phyloP scores from a whole-genome alignment of 768 basidiomycete species.

The Leccinum pellstonianum region DNA sequence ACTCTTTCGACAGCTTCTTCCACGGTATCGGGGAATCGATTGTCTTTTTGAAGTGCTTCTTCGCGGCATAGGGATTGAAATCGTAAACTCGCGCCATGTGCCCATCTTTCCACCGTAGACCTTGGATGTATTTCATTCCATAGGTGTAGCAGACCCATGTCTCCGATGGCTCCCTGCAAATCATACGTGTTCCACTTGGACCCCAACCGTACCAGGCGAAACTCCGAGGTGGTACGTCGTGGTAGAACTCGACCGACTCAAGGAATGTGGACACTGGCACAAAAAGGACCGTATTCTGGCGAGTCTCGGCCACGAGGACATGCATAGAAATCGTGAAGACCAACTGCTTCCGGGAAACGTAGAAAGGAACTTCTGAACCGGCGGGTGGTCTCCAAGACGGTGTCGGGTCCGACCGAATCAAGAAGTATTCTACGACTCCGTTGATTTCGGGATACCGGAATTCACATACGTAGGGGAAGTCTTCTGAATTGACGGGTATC shows the following conservation, averaged over 20 bases:
- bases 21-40: constrained; percentile 10
- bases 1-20: constrained; percentile 18
- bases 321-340: constrained; percentile 33
- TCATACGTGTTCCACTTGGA: constrained; percentile 29
- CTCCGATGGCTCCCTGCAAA: constrained; percentile 27
- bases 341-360: constrained; percentile 26
- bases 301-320: constrained; percentile 3
- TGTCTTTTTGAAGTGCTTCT: constrained; percentile 13
- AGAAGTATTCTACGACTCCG: constrained; percentile 18
- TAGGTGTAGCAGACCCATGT: constrained; percentile 38
- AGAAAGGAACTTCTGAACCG: constrained; percentile 19
- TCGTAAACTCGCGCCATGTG: constrained; percentile 30
- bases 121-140: constrained; percentile 34
- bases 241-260: constrained; percentile 21
- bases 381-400: constrained; percentile 26
- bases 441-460: constrained; percentile 26
- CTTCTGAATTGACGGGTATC: constrained; percentile 4
- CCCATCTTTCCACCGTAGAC: constrained; percentile 21
- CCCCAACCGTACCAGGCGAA: constrained; percentile 36
- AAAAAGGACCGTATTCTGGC: constrained; percentile 26
- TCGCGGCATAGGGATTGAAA: constrained; percentile 31
- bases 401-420: constrained; percentile 35
- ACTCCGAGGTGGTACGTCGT: neutral
- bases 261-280: constrained; percentile 34
- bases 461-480: constrained; percentile 25